Base-by-base conservation (phyloP, 331 rosid species). In the Malus hybrid region DNA sequence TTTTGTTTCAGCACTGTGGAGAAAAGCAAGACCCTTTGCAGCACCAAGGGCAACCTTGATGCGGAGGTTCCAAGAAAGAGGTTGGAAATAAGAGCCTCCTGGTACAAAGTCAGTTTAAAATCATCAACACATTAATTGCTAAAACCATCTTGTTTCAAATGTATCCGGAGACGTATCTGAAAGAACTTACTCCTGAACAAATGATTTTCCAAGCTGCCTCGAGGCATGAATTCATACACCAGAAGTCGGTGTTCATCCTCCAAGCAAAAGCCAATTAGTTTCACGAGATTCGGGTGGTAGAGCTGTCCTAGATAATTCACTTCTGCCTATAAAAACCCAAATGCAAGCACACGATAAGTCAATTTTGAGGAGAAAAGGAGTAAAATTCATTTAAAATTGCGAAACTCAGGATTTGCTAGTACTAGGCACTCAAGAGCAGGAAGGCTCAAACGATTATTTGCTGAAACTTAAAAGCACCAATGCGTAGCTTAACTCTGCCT, bases 131-230 rank as follows among this genome's bases (percentile, higher is more conserved):
- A 55, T 73, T 42, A 62, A 66, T 65, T 22, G 50, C 42, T 50
- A 62, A 73, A 24, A 0, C 20, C 6, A 29, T 62, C 20, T 20
- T 10, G 65, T 55, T 55, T 68, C 57, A 22, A 65, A 36, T 39
- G 39, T 29, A 57, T 42, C 50, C 64, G 71, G 64, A 64, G 50
- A 75, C n/a, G 56, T 27, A 55, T 31, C 5, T 31, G 31, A 31
- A 69, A 48, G 69, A 74, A 78, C 99, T 82, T 81, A 94, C 99
- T 87, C 82, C 97, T 85, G 84, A 95, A 92, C 86, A 95, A 83
- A 84, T 95, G 99, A 78, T 95, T 89, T 80, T 95, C 99, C 90
- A 95, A 87, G 88, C 97, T 90, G 73, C 99, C 98, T 64, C 98
- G 90, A 18, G 98, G 97, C 97, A 95, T 95, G 80, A 90, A 92